These are phyloP conservation scores for Plasmodium berghei DNA, from an alignment of 169 alveolate genomes.

Conservation along the genomic window DNA sequence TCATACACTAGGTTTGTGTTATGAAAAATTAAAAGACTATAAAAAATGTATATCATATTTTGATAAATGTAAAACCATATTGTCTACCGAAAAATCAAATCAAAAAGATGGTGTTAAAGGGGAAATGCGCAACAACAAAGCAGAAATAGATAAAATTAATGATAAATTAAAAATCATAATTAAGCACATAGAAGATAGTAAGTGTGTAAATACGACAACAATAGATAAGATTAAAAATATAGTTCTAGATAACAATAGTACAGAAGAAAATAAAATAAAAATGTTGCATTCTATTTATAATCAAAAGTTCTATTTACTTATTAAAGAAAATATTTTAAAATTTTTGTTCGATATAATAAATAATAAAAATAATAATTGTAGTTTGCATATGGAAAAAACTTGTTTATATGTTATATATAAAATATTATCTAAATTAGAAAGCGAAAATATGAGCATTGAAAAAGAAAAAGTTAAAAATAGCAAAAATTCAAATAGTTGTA, in stretches of 20 bases:
- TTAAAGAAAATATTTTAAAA: constrained; percentile 34
- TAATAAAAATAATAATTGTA: background rate
- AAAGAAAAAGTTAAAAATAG: constrained; percentile 14
- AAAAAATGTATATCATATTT: constrained; percentile 24
- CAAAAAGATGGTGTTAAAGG: background rate
- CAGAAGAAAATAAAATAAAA: constrained; percentile 49
- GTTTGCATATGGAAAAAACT: constrained; percentile 17
- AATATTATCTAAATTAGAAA: constrained; percentile 31
- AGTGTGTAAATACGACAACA: background rate
- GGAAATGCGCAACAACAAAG: background rate
- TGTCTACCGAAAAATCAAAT: background rate
- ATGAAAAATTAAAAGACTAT: constrained; percentile 49
- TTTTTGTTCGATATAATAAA: constrained; percentile 37
- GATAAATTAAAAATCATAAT: constrained; percentile 27
- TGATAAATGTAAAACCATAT: constrained; percentile 48
- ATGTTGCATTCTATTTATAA: constrained; percentile 50
- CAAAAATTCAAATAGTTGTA: constrained; percentile 15
- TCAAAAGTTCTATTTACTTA: constrained; percentile 27
- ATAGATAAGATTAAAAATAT: constrained; percentile 15
- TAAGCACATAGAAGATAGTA: constrained; percentile 7
- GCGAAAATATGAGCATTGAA: constrained; percentile 13
- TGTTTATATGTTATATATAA: constrained; percentile 34
- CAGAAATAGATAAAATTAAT: constrained; percentile 35
- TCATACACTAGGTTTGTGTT: constrained; percentile 66
- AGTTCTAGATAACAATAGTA: constrained; percentile 9